Percentiles rank a stretch among this genome's conserved stretches.
These are phyloP conservation scores for Hypoxylon crocopeplum DNA, from an alignment of 495 filamentous ascomycete species.

Conservation along the genomic window DNA sequence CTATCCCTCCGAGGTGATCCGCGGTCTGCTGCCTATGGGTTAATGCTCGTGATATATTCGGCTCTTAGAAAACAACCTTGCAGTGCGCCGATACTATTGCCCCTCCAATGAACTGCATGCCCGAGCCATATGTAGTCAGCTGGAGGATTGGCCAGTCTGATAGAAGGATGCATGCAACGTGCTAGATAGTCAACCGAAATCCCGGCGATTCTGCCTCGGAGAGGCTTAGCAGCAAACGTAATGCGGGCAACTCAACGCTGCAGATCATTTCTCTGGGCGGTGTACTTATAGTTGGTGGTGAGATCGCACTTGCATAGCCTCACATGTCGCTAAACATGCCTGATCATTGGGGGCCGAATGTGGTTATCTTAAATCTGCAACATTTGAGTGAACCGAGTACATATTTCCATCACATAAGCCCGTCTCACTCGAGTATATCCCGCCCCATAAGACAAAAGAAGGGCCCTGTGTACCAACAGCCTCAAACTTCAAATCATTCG, in stretches of 20 bases:
- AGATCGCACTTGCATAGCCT: background rate
- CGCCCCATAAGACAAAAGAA: background rate
- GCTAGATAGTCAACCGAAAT: background rate
- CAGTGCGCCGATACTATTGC: background rate
- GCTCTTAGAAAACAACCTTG: constrained; percentile 3
- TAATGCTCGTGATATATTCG: background rate
- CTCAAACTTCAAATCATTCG: background rate
- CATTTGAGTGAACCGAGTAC: background rate
- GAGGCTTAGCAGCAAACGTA: too few relatives aligned
- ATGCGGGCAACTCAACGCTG: too few relatives aligned
- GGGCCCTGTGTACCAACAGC: background rate
- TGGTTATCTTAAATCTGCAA: background rate
- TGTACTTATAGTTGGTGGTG: too few relatives aligned
- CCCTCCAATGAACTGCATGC: too few relatives aligned
- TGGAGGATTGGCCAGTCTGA: background rate
- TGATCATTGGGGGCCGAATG: background rate
- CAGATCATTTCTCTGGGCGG: background rate
- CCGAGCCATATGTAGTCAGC: too few relatives aligned
- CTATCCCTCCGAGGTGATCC: background rate
- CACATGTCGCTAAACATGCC: background rate
- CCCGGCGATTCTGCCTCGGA: background rate
- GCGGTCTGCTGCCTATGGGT: background rate
- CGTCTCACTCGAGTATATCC: too few relatives aligned
- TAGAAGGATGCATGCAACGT: background rate
- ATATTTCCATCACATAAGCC: background rate